Evolutionary conservation across 176 grass and related monocot species (phyloP), one percentile per base, ranked within the genome.

Genomic region (Otatea glauca): DNA sequence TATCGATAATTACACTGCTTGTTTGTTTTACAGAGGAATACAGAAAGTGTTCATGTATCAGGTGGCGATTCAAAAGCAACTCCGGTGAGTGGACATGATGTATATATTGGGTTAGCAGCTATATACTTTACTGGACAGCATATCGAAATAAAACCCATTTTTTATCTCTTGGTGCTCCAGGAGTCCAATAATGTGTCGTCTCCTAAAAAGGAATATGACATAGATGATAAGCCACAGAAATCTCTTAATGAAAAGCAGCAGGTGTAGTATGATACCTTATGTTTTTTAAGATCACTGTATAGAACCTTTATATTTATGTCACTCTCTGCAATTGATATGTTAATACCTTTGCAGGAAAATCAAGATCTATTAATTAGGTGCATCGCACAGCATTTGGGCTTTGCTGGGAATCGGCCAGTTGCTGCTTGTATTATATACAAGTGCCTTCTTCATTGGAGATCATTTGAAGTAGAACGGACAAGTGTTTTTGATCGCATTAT

Each of bases 401-500:
- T 89, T 98, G 76, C 88, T 35, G 96, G 91, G 55, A 98, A 81
- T 72, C 76, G 96, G 20, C 93, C 96, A 78, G 86, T 99, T 24
- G 83, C 93, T 78, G 93, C 96, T 78, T 99, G 93, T 80, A 96
- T 99, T 81, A 96, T 95, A 83, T 99, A 95, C 88, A 99, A 99
- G 75, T 99, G 96, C 81, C 96, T 99, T 96, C 91, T 99, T 54
- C 93, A 96, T 78, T 99, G 96, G 96, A 86, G 96, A 86, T 99
- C 96, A 87, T 99, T 99, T 91, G 96, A 99, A 96, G 96, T 99
- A 79, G 96, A 99, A 78, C 74, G 96, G 27, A 99, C 96, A 80
- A 99, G 96, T 89, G 96, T 99, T 77, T 99, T 99, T 88, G 93
- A 99, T 89, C 96, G 93, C 85, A 99, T 99, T 77, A 96, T 99